Base-by-base conservation (phyloP, 2,329 filamentous ascomycete genomes). In the Talaromyces sp. region DNA sequence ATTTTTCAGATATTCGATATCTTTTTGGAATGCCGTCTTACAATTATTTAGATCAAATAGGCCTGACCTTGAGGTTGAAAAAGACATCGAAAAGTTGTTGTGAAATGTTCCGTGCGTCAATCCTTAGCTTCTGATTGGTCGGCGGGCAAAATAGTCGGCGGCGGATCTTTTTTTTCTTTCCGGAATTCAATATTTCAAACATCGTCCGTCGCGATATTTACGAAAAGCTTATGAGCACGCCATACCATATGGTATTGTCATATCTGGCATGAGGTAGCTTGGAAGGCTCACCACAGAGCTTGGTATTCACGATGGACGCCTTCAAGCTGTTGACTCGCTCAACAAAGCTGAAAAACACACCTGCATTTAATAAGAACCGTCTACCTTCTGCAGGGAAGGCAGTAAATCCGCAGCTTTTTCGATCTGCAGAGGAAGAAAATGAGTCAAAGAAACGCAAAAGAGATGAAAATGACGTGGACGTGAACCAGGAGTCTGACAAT, bases 301-400 rank as follows among this genome's bases (percentile, higher is more conserved):
- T n/a, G 29, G 11, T 35, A 27, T 19, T 27, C 58, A 69, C 59
- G 35, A 80, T 80, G 77, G 77, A 80, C 63, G 76, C 77, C 19
- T 76, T 80, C 62, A 77, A 70, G 66, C 67, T 80, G 53, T 68
- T 80, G 61, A 78, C 77, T 9, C 67, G 77, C 61, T 78, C 77
- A 31, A 77, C 75, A 14, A 78, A 77, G 58, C 64, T 79, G 27
- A 79, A 76, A 66, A 52, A 71, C 43, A 65, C 65, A 27, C 58
- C 69, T 52, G 63, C 70, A 61, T 61, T 68, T 57, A 64, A 61
- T 27, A 65, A 68, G 52, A 65, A 63, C 24, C 69, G 68, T 61
- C 68, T 77, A 9, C 76, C 76, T 10, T 78, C 76, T 1, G 73
- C 74, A 48, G 74, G 76, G 52, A 73, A 75, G 66, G 72, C 73